Conservation (phyloP, 768 basidiomycete species). For the Suillus spraguei region DNA sequence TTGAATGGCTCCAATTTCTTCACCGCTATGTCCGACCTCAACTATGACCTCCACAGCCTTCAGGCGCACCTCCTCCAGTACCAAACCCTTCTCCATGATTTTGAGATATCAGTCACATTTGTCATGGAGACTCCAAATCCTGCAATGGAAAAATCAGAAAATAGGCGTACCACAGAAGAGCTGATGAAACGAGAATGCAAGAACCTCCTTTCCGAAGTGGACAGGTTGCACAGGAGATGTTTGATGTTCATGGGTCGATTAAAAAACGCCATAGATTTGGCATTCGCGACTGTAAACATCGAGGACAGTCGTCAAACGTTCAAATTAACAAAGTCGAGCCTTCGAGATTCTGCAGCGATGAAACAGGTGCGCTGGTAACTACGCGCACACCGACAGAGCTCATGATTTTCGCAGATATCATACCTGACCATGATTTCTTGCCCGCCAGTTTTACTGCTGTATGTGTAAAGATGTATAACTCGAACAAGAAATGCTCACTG, state of each 20-base stretch:
- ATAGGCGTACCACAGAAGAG: not conserved
- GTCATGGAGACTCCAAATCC: slow-evolving; percentile 47
- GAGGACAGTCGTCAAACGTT: slow-evolving; percentile 57
- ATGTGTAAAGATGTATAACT: slow-evolving; percentile 8
- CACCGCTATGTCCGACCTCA: slow-evolving; percentile 48
- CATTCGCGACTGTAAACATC: slow-evolving; percentile 62
- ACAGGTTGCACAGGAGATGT: slow-evolving; percentile 36
- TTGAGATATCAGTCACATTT: slow-evolving; percentile 48
- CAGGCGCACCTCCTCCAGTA: slow-evolving; percentile 56
- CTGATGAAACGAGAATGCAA: slow-evolving; percentile 23
- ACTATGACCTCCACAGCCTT: slow-evolving; percentile 53
- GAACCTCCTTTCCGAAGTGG: slow-evolving; percentile 44
- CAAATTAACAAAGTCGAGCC: slow-evolving; percentile 40
- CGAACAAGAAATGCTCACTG: slow-evolving; percentile 11
- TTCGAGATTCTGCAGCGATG: slow-evolving; percentile 44
- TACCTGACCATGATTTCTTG: slow-evolving; percentile 66
- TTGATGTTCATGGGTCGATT: slow-evolving; percentile 30
- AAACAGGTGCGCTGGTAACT: slow-evolving; percentile 26
- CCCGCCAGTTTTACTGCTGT: slow-evolving; percentile 50
- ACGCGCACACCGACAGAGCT: not conserved
- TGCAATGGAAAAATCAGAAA: slow-evolving; percentile 29
- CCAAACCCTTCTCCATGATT: slow-evolving; percentile 48
- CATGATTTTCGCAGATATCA: slow-evolving; percentile 40
- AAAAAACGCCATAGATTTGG: slow-evolving; percentile 38
- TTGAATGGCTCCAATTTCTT: slow-evolving; percentile 41